Evolutionary conservation across 257 asterid species (phyloP).

Genomic region (Coffea eugenioides): DNA sequence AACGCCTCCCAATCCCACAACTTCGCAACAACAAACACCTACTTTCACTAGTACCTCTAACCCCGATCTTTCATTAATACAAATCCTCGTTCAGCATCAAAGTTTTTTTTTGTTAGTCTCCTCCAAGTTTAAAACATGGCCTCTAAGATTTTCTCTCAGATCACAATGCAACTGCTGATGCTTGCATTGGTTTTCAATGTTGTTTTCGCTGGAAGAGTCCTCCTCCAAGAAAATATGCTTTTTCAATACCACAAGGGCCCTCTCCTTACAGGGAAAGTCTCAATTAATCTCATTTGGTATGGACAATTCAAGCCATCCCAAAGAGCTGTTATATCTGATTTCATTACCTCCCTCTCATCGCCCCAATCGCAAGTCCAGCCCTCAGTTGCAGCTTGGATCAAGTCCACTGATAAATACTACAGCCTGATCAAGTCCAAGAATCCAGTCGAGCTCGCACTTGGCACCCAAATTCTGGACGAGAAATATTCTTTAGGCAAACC

Average conservation of each 20-base stretch:
- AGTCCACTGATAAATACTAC: slow-evolving; percentile 19
- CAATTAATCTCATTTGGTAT: slow-evolving; percentile 32
- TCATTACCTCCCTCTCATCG: slow-evolving; percentile 20
- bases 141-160: too few relatives aligned
- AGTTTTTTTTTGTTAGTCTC: too few relatives aligned
- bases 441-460: background rate
- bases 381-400: slow-evolving; percentile 30
- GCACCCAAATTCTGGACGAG: slow-evolving; percentile 23
- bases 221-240: slow-evolving; percentile 8
- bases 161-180: background rate
- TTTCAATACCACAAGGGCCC: slow-evolving; percentile 36
- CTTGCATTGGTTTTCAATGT: background rate
- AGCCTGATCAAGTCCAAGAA: slow-evolving; percentile 10
- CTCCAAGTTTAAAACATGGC: too few relatives aligned
- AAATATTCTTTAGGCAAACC: slow-evolving; percentile 27
- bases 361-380: slow-evolving; percentile 14
- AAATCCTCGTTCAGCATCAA: too few relatives aligned
- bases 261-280: slow-evolving; percentile 21
- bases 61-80: too few relatives aligned
- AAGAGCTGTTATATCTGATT: slow-evolving; percentile 17
- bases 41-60: too few relatives aligned
- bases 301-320: slow-evolving; percentile 29
- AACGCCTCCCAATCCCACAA: too few relatives aligned
- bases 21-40: too few relatives aligned
- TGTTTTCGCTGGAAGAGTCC: background rate